A percentile compares a stretch with the other conserved stretches of the same genome.
Conservation (phyloP, 768 basidiomycete genomes). For the Phanerodontia chrysosporium region DNA sequence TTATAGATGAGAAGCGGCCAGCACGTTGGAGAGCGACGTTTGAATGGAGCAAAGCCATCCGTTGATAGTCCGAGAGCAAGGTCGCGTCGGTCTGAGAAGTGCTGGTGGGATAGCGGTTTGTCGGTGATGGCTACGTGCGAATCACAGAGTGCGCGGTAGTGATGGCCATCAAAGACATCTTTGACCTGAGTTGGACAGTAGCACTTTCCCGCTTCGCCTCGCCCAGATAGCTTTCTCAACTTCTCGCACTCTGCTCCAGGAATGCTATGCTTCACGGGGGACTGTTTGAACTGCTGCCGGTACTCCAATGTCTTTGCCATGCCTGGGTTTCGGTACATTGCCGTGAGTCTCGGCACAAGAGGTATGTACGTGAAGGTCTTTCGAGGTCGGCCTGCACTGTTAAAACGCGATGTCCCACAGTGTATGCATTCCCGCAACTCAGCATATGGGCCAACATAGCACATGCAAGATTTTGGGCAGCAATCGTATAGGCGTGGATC, state of each 20-base stretch:
- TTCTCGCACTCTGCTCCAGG: not conserved
- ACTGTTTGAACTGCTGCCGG: slow-evolving; percentile 9
- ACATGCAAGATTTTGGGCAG: slow-evolving; percentile 39
- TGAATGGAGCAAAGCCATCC: slow-evolving; percentile 39
- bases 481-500: slow-evolving; percentile 34
- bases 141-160: slow-evolving; percentile 1
- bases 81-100: slow-evolving; percentile 36
- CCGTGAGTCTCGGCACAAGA: slow-evolving; percentile 33
- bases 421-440: slow-evolving; percentile 29
- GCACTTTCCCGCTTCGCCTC: not conserved
- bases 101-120: slow-evolving; percentile 18
- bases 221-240: not conserved
- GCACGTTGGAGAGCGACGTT: slow-evolving; percentile 26
- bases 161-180: not conserved
- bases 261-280: not conserved
- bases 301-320: slow-evolving; percentile 27
- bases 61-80: slow-evolving; percentile 39
- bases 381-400: slow-evolving; percentile 19
- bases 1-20: slow-evolving; percentile 42
- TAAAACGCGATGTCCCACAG: slow-evolving; percentile 30
- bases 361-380: slow-evolving; percentile 35
- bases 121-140: slow-evolving; percentile 25
- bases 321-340: slow-evolving; percentile 16
- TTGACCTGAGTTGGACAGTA: not conserved
- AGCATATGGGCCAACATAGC: slow-evolving; percentile 30